Evolutionary conservation across 495 filamentous ascomycete genomes (phyloP).

Genomic region (Xylaria telfairii): DNA sequence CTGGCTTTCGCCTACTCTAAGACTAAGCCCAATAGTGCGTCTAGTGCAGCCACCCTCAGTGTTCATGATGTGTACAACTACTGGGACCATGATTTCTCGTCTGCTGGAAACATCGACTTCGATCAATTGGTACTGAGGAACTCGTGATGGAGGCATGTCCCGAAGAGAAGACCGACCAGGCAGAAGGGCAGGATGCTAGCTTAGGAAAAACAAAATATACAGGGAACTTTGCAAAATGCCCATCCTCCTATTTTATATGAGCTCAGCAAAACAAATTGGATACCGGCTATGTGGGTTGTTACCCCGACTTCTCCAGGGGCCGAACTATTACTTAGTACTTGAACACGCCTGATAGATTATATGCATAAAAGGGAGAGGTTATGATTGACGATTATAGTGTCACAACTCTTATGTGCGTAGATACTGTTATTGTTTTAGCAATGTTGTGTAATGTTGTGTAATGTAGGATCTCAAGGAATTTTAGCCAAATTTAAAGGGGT

Average conservation of each 20-base stretch:
- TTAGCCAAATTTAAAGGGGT: no score
- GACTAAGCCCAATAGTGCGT: conserved; percentile 38
- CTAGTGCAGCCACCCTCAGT: conserved; percentile 39
- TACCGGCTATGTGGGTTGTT: background rate
- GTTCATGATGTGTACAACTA: conserved; percentile 51
- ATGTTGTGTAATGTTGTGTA: background rate
- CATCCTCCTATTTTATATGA: background rate
- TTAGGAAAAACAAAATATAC: background rate
- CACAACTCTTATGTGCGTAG: background rate
- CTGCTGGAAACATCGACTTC: conserved; percentile 47
- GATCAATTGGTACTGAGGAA: conserved; percentile 41
- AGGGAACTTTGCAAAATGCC: background rate
- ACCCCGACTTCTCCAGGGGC: background rate
- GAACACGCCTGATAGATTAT: background rate
- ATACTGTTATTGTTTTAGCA: background rate
- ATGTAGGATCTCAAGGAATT: no score
- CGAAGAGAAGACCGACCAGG: background rate
- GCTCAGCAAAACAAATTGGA: background rate
- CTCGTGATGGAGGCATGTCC: conserved; percentile 28
- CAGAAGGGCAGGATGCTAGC: background rate
- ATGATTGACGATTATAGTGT: background rate
- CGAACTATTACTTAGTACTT: background rate
- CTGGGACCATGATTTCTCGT: conserved; percentile 51
- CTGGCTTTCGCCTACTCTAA: conserved; percentile 52
- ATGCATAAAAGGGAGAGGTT: background rate